Base-by-base conservation (phyloP, 768 basidiomycete species). In the Suillus hirtellus region DNA sequence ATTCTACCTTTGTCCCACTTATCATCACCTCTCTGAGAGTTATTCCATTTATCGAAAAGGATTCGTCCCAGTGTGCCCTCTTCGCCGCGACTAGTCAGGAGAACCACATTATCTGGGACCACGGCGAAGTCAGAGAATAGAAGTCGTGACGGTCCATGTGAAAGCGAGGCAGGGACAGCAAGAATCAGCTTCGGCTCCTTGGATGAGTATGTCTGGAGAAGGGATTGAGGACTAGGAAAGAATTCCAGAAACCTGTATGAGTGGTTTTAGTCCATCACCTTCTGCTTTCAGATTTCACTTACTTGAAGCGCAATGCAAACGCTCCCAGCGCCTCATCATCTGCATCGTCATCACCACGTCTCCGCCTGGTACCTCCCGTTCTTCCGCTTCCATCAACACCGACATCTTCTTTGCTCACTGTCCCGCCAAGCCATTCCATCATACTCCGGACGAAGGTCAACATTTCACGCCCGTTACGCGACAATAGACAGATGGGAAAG, bases 401-500 rank as follows among this genome's bases (percentile, higher is more conserved):
- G 1, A 93, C 90, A 65, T 96, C 95, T 69, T 95, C 93, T 71
- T 94, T 94, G 69, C 89, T 93, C 60, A 97, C 88, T 15, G 93
- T 95, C 1, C 97, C 96, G 11, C 97, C 97, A 66, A 99, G 86
- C 95, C 96, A 99, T 73, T 99, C 97, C 86, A 97, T 96, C 92
- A 99, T 90, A 80, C 93, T 96, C 63, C 95, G 80, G 34, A 97
- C 93, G 71, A 95, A 94, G 1, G 92, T 90, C 42, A 97, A 76
- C 90, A 97, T 96, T 76, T 99, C 96, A 65, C 89, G 86, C 2
- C 90, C 95, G 7, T 95, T 96, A 40, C 89, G 84, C 55, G 92
- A 92, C 44, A 99, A 83, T n/a, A 99, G 84, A 73, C 96, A 99
- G 42, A 99, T 92, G 0, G 96, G 97, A 74, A 84, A 92, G 73